A percentile compares a stretch with the other conserved stretches of the same genome.
Conservation (phyloP, 345 rosid genomes). For the Euphorbia tirucalli region DNA sequence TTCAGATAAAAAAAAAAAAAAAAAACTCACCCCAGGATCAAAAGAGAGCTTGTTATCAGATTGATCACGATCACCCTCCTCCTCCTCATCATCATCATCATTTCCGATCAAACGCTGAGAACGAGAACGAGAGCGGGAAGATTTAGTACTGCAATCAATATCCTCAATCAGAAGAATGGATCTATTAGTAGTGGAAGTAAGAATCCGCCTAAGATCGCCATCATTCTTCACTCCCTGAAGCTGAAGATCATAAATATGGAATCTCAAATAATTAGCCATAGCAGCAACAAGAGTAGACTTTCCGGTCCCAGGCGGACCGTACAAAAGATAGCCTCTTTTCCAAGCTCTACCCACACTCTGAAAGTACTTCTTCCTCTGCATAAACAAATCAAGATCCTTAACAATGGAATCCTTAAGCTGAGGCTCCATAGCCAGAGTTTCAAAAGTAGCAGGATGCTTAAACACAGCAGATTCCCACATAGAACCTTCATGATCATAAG, state of each 20-base stretch:
- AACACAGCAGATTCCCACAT: slow-evolving; percentile 25
- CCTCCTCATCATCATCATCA: background rate
- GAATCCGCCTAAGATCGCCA: slow-evolving; percentile 22
- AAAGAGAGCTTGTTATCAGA: slow-evolving; percentile 13
- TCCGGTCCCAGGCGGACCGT: slow-evolving; percentile 33
- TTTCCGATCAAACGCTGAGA: background rate
- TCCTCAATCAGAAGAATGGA: slow-evolving; percentile 36
- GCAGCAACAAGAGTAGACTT: slow-evolving; percentile 32
- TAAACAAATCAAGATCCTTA: slow-evolving; percentile 24
- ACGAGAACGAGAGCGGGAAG: slow-evolving; percentile 5
- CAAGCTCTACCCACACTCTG: slow-evolving; percentile 31
- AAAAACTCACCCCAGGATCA: slow-evolving; percentile 29
- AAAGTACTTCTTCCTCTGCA: slow-evolving; percentile 19
- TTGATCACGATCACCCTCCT: background rate
- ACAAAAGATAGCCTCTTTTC: slow-evolving; percentile 31
- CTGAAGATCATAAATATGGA: slow-evolving; percentile 30
- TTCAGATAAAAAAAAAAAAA: background rate
- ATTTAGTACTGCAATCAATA: slow-evolving; percentile 26
- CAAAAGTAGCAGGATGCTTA: slow-evolving; percentile 29
- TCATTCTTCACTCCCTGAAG: slow-evolving; percentile 28
- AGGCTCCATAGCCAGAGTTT: slow-evolving; percentile 28
- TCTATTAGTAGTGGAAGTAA: slow-evolving; percentile 28
- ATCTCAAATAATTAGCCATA: slow-evolving; percentile 26
- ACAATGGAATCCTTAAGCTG: slow-evolving; percentile 11
- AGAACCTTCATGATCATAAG: slow-evolving; percentile 23